Conservation (phyloP, 164 flowering plant genomes). For the Nymphaea thermarum region DNA sequence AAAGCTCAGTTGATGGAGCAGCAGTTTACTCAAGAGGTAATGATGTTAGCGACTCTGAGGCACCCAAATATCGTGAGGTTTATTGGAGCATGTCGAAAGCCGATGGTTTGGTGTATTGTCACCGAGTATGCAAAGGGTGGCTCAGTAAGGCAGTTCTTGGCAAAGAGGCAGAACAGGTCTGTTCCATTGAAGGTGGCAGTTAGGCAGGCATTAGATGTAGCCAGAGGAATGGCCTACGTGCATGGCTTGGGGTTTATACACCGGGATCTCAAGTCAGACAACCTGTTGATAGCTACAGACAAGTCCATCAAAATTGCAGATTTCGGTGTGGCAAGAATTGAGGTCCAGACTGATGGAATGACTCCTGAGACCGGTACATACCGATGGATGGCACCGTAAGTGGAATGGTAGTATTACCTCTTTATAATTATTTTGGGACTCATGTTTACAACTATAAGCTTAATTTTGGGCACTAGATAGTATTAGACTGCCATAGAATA, state of each 20-base stretch:
- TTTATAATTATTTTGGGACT: too few relatives aligned
- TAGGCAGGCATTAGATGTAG: slow-evolving; percentile 13
- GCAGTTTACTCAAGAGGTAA: slow-evolving; percentile 11
- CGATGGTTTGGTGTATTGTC: slow-evolving; percentile 12
- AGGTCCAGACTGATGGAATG: slow-evolving; percentile 19
- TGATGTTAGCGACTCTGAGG: slow-evolving; percentile 10
- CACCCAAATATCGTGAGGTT: slow-evolving; percentile 11
- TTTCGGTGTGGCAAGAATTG: slow-evolving; percentile 17
- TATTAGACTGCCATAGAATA: too few relatives aligned
- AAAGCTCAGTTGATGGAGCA: slow-evolving; percentile 11
- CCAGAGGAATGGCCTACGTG: slow-evolving; percentile 13
- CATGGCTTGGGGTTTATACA: slow-evolving; percentile 12
- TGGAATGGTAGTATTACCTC: too few relatives aligned
- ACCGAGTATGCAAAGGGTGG: slow-evolving; percentile 14
- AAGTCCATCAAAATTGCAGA: slow-evolving; percentile 12
- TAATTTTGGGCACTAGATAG: too few relatives aligned
- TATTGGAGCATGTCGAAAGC: slow-evolving; percentile 11
- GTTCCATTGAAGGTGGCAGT: slow-evolving; percentile 9
- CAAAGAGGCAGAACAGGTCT: slow-evolving; percentile 7
- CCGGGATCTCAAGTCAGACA: slow-evolving; percentile 10
- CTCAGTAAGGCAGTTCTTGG: slow-evolving; percentile 9
- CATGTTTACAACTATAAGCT: too few relatives aligned
- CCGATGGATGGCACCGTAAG: slow-evolving; percentile 15
- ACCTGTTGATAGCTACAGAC: slow-evolving; percentile 6
- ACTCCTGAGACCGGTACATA: slow-evolving; percentile 16